Percentiles rank a stretch among this genome's conserved stretches.
These are phyloP conservation scores for Tulasnella sp. DNA, from an alignment of 768 basidiomycete species.

Conservation along the genomic window DNA sequence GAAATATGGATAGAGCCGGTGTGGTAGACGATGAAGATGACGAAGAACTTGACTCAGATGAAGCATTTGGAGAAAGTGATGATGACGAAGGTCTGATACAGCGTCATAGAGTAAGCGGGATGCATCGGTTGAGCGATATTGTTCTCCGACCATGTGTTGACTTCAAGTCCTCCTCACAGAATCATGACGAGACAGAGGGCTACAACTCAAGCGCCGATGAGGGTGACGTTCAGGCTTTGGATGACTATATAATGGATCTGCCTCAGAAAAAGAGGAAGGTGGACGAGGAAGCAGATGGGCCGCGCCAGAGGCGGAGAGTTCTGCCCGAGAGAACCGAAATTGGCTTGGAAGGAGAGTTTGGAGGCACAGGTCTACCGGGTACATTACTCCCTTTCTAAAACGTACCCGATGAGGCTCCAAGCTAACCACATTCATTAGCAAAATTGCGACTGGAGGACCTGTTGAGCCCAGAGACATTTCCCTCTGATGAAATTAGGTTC, in stretches of 20 bases:
- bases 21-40: slow-evolving; percentile 53
- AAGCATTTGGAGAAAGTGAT: slow-evolving; percentile 70
- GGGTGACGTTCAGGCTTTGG: slow-evolving; percentile 54
- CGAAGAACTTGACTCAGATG: slow-evolving; percentile 80
- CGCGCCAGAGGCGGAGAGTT: slow-evolving; percentile 47
- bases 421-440: slow-evolving; percentile 31
- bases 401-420: neutral
- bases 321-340: slow-evolving; percentile 64
- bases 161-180: neutral
- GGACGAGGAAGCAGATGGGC: slow-evolving; percentile 31
- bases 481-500: slow-evolving; percentile 40
- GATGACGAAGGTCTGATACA: slow-evolving; percentile 63
- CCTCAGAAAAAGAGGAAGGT: slow-evolving; percentile 65
- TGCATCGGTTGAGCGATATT: neutral
- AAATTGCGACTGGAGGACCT: slow-evolving; percentile 67
- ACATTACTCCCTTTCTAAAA: neutral
- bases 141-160: neutral
- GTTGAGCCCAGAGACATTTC: slow-evolving; percentile 59
- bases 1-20: slow-evolving; percentile 29
- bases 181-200: no score
- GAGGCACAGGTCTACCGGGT: slow-evolving; percentile 35
- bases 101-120: slow-evolving; percentile 32
- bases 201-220: slow-evolving; percentile 21
- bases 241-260: slow-evolving; percentile 64
- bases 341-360: slow-evolving; percentile 77